Evolutionary conservation across 2,329 filamentous ascomycete genomes (phyloP).

Genomic region (Akanthomyces uredinophilus): DNA sequence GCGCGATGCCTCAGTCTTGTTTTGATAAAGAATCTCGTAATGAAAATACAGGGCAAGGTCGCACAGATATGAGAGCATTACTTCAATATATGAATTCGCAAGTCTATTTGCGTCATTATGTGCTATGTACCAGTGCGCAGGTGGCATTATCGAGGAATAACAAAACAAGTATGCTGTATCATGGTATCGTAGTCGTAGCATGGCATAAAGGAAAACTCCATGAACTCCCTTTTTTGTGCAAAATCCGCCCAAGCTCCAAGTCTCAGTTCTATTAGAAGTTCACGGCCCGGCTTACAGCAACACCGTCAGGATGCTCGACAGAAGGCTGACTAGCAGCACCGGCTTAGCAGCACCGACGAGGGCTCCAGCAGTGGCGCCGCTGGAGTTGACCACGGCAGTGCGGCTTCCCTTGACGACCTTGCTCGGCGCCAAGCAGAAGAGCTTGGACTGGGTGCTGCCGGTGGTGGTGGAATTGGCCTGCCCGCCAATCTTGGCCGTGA

Average conservation of each 20-base stretch:
- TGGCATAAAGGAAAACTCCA: neutral
- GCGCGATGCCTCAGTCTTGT: neutral
- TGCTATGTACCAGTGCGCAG: neutral
- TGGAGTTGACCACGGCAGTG: neutral
- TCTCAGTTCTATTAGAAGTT: neutral
- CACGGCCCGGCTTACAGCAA: neutral
- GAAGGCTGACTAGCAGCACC: neutral
- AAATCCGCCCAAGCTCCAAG: neutral
- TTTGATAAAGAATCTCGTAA: too few species aligned
- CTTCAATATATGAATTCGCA: neutral
- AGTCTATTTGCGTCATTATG: neutral
- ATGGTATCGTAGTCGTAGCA: constrained; percentile 11
- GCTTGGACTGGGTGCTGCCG: neutral
- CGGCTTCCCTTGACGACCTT: constrained; percentile 7
- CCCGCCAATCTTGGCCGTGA: neutral
- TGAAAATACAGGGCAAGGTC: neutral
- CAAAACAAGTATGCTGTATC: neutral
- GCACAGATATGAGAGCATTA: neutral
- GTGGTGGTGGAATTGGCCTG: neutral
- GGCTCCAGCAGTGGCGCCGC: neutral
- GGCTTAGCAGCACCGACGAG: neutral
- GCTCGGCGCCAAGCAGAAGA: constrained; percentile 13
- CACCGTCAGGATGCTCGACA: neutral
- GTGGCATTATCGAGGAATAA: neutral
- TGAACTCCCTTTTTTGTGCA: neutral